Conservation (phyloP, 305 asterid genomes). For the Plantago coronopus region DNA sequence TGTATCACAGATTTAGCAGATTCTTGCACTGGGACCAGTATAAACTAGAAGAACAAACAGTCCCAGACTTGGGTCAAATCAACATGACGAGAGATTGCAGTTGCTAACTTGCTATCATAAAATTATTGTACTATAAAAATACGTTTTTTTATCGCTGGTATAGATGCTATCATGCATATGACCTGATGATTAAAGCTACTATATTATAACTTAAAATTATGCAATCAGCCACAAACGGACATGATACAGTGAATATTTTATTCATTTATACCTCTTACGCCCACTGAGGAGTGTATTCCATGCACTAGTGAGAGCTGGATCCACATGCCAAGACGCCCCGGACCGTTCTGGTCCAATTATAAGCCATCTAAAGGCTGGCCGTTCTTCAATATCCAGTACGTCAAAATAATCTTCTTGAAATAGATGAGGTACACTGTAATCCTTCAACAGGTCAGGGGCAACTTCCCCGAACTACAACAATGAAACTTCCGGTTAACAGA, state of each 20-base stretch:
- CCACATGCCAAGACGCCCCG: slow-evolving; percentile 99
- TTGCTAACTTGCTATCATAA: neutral
- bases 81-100: neutral
- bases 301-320: slow-evolving; percentile 98
- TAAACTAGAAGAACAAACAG: neutral
- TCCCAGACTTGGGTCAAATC: neutral
- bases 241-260: slow-evolving; percentile 4
- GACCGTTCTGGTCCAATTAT: slow-evolving; percentile 96
- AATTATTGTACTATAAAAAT: neutral
- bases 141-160: neutral
- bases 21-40: neutral
- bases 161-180: neutral
- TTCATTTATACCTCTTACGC: slow-evolving; percentile 67
- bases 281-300: slow-evolving; percentile 98
- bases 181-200: neutral
- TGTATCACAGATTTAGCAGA: neutral
- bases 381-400: slow-evolving; percentile 65
- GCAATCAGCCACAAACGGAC: slow-evolving; percentile 14
- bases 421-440: slow-evolving; percentile 71
- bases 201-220: neutral
- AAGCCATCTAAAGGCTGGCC: slow-evolving; percentile 94
- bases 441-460: slow-evolving; percentile 78
- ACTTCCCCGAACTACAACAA: slow-evolving; percentile 79
- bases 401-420: slow-evolving; percentile 94
- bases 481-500: slow-evolving; percentile 20